Evolutionary conservation across 2,329 filamentous ascomycete species (phyloP), one percentile per base, ranked within the genome.

Genomic region (Talaromyces sp.): DNA sequence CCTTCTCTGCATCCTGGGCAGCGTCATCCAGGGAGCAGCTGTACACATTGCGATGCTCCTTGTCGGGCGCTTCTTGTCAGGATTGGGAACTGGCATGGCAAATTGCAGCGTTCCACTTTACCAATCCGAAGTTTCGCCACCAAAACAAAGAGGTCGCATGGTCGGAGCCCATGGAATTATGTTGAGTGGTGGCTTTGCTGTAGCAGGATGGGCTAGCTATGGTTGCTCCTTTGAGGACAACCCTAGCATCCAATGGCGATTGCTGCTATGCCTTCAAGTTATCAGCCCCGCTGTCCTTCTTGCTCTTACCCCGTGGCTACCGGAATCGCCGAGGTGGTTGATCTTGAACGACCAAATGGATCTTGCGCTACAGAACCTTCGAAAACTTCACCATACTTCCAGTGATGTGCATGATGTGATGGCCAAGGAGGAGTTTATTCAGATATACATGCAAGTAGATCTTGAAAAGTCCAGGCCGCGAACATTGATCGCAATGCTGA

Each of bases 21-120:
- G 63, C 8, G 60, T 65, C 3, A 28, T 70, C 12, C 64, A 68
- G 47, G 65, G 63, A 12, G 66, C 62, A 3, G 65, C 67, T 6
- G 65, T 65, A 31, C 63, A 68, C 27, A 67, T 68, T 30, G 65
- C 56, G 12, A 68, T 69, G 67, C 60, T 69, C 2, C 59, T 68
- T 14, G 63, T 68, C 8, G 67, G 61, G 0, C 64, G 69, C 16
- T 57, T 65, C 9, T 47, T 70, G 1, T 68, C 65, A 23, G 69
- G 68, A 0, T 31, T 28, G 16, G 56, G 56, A 36, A 40, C 33
- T n/a, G 34, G 10, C 8, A 57, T 57, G 56, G 42, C 42, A 9
- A 57, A 36, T 57, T n/a, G 18, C 8, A 16, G 36, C 14, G 23
- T 57, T 44, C 47, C 47, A 10, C n/a, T 51, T 12, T 51, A 51